Evolutionary conservation across 2,329 filamentous ascomycete genomes (phyloP).

Genomic region (Botrytis tulipae): DNA sequence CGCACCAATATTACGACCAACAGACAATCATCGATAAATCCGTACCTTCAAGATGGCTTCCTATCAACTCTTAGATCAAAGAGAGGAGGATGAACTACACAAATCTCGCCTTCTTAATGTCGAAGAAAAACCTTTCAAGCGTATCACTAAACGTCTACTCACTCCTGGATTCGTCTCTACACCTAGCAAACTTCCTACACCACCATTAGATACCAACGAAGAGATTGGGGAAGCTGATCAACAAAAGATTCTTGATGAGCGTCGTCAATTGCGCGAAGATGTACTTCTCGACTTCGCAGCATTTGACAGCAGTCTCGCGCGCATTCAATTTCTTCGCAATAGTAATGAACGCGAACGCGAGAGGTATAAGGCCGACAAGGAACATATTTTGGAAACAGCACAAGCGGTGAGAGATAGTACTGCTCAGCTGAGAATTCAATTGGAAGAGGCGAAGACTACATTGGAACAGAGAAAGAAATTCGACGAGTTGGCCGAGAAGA

Average conservation of each 20-base stretch:
- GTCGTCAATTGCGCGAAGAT: conserved; percentile 75
- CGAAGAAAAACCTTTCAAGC: conserved; percentile 89
- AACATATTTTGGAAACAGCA: conserved; percentile 74
- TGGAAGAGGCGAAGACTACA: conserved; percentile 73
- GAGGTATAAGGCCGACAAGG: conserved; percentile 78
- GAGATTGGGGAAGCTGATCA: conserved; percentile 45
- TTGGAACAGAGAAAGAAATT: conserved; percentile 79
- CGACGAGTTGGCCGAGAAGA: conserved; percentile 83
- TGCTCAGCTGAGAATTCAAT: conserved; percentile 64
- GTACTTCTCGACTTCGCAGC: conserved; percentile 84
- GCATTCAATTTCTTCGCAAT: conserved; percentile 80
- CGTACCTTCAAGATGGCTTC: conserved; percentile 46
- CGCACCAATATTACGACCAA: background rate
- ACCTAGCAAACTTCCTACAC: conserved; percentile 58
- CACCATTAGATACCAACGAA: conserved; percentile 58
- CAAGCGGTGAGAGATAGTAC: conserved; percentile 76
- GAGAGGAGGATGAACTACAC: conserved; percentile 81
- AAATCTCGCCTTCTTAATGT: conserved; percentile 83
- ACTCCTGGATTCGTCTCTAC: conserved; percentile 61
- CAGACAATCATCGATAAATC: background rate
- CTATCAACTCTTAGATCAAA: conserved; percentile 70
- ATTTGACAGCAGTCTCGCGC: conserved; percentile 81
- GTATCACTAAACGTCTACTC: conserved; percentile 78
- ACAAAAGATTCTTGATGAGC: conserved; percentile 52
- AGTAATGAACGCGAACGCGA: conserved; percentile 82